Percentiles rank a stretch among this genome's conserved stretches.
Conservation (phyloP, 768 basidiomycete species). For the Naematelia encephala region DNA sequence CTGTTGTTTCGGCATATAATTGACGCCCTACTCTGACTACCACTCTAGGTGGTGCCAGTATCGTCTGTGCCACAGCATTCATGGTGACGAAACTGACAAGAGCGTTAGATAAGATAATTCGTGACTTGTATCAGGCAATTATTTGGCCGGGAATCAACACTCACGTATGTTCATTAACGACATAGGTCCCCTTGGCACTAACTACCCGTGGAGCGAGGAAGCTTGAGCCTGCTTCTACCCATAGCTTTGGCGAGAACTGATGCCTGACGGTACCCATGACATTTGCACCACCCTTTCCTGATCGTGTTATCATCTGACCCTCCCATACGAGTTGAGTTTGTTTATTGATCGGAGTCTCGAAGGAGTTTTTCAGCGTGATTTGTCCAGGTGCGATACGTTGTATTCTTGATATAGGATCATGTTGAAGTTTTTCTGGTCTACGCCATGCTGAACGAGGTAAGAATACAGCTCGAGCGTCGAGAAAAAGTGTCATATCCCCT, state of each 20-base stretch:
- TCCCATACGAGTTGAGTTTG: slow-evolving; percentile 44
- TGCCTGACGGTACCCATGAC: slow-evolving; percentile 70
- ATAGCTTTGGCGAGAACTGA: slow-evolving; percentile 66
- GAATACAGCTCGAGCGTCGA: slow-evolving; percentile 48
- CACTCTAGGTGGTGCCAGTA: slow-evolving; percentile 47
- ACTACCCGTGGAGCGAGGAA: slow-evolving; percentile 38
- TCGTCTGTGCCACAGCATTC: slow-evolving; percentile 43
- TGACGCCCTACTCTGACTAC: slow-evolving; percentile 47
- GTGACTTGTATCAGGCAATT: not conserved
- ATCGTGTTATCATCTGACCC: slow-evolving; percentile 47
- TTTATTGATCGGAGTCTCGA: slow-evolving; percentile 49
- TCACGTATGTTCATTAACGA: slow-evolving; percentile 43
- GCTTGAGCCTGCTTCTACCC: slow-evolving; percentile 51
- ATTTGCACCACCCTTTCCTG: slow-evolving; percentile 53
- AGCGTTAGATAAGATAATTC: not conserved
- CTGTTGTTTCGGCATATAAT: slow-evolving; percentile 48
- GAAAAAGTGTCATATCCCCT: slow-evolving; percentile 40
- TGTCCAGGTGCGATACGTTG: slow-evolving; percentile 35
- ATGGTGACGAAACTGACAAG: slow-evolving; percentile 31
- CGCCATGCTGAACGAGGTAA: slow-evolving; percentile 34
- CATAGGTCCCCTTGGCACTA: slow-evolving; percentile 41
- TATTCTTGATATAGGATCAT: slow-evolving; percentile 32
- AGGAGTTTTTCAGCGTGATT: slow-evolving; percentile 50
- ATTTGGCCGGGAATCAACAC: too few relatives aligned
- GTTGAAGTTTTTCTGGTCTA: slow-evolving; percentile 27